Evolutionary conservation across 2,329 filamentous ascomycete genomes (phyloP), one percentile per base, ranked within the genome.

Genomic region (Aspergillus quadrilineatus): DNA sequence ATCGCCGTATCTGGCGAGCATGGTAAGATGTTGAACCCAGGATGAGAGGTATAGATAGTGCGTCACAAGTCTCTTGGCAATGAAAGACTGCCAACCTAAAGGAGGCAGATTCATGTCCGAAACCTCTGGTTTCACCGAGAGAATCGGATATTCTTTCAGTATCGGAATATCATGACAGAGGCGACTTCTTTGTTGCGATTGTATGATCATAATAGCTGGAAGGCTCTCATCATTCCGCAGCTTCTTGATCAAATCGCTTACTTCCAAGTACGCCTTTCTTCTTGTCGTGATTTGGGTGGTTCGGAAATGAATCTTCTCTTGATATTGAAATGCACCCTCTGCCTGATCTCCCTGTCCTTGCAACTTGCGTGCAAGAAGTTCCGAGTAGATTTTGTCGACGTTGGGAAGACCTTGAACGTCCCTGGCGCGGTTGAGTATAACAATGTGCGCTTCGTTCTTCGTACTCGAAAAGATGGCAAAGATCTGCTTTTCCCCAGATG

Each of bases 1-100:
- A 70, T 97, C 91, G 28, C 94, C 94, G 69, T 97, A 97, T 60
- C 91, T 84, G 47, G 94, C 89, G 53, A 99, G 83, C 46, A 92
- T 87, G 28, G 91, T 89, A 15, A 99, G 80, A 74, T 99, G 92
- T 41, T 90, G 77, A 44, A 99, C 84, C 93, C 94, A 99, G 0
- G 89, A 87, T 1, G 92, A 91, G n/a, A 99, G 83, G 56, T 91
- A 90, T 12, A 99, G 83, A 70, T 97, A 99, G 67, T 96, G 91
- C 29, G 87, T 87, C 7, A 97, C 88, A 8, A 97, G 78, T 28
- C 93, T 85, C 66, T 90, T 91, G 2, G 92, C 90, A 57, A 95
- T 87, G 58, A 96, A 92, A 0, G 86, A 81, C 72, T 97, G 94
- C 94, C 94, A 99, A 2, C 92, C 92, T 14, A 99, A 81, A 0